Conservation (phyloP, 495 filamentous ascomycete genomes). For the Xylaria sp. region DNA sequence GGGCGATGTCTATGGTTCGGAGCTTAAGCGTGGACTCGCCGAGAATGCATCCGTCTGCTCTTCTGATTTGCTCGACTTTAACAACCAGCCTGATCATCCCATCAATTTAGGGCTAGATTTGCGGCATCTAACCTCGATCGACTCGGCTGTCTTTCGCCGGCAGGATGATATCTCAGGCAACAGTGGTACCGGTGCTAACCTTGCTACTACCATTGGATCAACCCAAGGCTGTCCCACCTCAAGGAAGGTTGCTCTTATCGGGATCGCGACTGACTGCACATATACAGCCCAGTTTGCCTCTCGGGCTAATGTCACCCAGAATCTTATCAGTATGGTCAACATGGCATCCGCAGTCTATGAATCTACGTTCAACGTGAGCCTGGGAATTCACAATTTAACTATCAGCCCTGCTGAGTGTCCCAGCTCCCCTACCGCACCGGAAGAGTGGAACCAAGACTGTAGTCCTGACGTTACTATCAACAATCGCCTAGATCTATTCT, state of each 20-base stretch:
- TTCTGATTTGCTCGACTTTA: constrained; percentile 75
- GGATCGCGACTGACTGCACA: constrained; percentile 90
- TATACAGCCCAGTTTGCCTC: constrained; percentile 75
- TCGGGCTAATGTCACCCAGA: constrained; percentile 64
- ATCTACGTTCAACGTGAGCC: constrained; percentile 88
- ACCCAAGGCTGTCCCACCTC: constrained; percentile 84
- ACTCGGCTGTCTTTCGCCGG: constrained; percentile 46
- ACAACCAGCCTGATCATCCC: constrained; percentile 69
- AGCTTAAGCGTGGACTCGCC: constrained; percentile 46
- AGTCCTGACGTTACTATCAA: constrained; percentile 67
- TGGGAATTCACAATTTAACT: constrained; percentile 86
- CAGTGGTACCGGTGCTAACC: constrained; percentile 84
- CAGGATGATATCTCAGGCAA: constrained; percentile 67
- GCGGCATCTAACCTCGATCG: constrained; percentile 40
- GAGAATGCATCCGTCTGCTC: constrained; percentile 55
- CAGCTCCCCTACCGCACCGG: constrained; percentile 61
- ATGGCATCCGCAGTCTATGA: constrained; percentile 87
- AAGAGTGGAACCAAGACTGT: constrained; percentile 83
- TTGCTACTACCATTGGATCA: constrained; percentile 80
- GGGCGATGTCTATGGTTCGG: constrained; percentile 26
- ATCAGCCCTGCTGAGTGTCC: constrained; percentile 75
- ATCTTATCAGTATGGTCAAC: constrained; percentile 86
- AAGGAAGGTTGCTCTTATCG: constrained; percentile 87
- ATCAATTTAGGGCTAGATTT: constrained; percentile 58
- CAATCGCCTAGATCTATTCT: constrained; percentile 85